Conservation (phyloP, 345 rosid genomes). For the Eucalyptus lansdowneana region DNA sequence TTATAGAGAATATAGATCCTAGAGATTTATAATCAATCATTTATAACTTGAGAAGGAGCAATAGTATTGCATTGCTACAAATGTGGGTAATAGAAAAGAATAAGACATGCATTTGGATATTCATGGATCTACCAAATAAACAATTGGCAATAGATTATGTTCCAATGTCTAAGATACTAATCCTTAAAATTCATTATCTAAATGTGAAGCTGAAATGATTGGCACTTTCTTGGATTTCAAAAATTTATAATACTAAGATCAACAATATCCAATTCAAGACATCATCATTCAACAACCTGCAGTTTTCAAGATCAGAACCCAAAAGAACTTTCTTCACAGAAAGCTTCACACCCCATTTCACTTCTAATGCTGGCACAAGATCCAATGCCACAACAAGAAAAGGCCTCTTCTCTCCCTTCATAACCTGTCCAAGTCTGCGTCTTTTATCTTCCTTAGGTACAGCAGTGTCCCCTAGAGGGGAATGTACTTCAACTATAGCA, state of each 20-base stretch:
- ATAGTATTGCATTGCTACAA: background rate
- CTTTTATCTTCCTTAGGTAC: constrained; percentile 28
- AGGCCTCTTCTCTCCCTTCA: constrained; percentile 43
- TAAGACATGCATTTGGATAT: background rate
- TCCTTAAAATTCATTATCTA: background rate
- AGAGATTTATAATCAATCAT: background rate
- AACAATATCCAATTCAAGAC: background rate
- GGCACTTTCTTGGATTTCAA: background rate
- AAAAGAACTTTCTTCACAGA: constrained; percentile 42
- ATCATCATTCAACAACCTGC: constrained; percentile 40
- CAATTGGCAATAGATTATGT: background rate
- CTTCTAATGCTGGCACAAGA: constrained; percentile 71
- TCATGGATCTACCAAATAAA: background rate
- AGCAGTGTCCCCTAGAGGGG: constrained; percentile 29
- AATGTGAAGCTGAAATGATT: background rate
- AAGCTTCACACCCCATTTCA: constrained; percentile 77
- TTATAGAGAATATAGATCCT: too few species aligned
- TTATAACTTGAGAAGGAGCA: background rate
- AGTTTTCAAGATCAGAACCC: constrained; percentile 86
- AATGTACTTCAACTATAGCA: constrained; percentile 63
- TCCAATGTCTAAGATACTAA: background rate
- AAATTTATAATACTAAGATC: background rate
- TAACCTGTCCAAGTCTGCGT: constrained; percentile 46
- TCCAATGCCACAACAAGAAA: constrained; percentile 68
- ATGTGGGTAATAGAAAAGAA: background rate